Percentiles rank a stretch among this genome's conserved stretches.
These are phyloP conservation scores for Cercospora zeae-maydis DNA, from an alignment of 2,329 filamentous ascomycete genomes.

Conservation along the genomic window DNA sequence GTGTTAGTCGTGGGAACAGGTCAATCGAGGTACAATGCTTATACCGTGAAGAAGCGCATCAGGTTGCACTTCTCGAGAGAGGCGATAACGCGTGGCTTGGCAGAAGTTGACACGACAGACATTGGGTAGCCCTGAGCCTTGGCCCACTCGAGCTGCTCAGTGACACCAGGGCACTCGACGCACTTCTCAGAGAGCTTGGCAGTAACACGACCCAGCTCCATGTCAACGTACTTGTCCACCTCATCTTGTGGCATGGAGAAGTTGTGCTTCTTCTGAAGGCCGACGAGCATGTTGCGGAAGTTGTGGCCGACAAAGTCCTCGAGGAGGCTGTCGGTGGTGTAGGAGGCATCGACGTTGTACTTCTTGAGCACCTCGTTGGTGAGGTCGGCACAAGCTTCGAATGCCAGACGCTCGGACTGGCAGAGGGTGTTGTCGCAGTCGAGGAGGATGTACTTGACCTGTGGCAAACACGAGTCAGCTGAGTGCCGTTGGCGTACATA, in stretches of 20 bases:
- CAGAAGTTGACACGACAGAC: slow-evolving; percentile 77
- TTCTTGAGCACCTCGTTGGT: slow-evolving; percentile 78
- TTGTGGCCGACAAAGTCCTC: slow-evolving; percentile 88
- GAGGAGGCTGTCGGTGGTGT: slow-evolving; percentile 76
- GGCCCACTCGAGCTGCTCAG: slow-evolving; percentile 60
- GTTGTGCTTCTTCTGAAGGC: slow-evolving; percentile 70
- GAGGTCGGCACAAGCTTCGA: slow-evolving; percentile 84
- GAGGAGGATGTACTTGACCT: slow-evolving; percentile 51
- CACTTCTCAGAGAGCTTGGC: slow-evolving; percentile 58
- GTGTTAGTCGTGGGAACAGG: neutral
- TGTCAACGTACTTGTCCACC: slow-evolving; percentile 67
- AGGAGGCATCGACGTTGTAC: slow-evolving; percentile 62
- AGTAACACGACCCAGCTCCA: slow-evolving; percentile 81
- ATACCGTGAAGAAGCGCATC: slow-evolving; percentile 68
- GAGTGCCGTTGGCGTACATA: neutral
- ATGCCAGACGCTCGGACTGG: slow-evolving; percentile 84
- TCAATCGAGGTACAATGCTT: neutral
- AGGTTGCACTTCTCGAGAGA: slow-evolving; percentile 76
- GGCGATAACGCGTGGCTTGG: slow-evolving; percentile 71
- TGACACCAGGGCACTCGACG: slow-evolving; percentile 45
- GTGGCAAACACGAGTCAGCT: slow-evolving; percentile 10
- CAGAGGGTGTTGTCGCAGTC: slow-evolving; percentile 84
- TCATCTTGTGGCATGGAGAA: slow-evolving; percentile 68
- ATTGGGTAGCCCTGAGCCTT: slow-evolving; percentile 62
- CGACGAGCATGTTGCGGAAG: slow-evolving; percentile 85